These are phyloP conservation scores for Exophiala alcalophila DNA, from an alignment of 2,329 filamentous ascomycete genomes.

Conservation along the genomic window DNA sequence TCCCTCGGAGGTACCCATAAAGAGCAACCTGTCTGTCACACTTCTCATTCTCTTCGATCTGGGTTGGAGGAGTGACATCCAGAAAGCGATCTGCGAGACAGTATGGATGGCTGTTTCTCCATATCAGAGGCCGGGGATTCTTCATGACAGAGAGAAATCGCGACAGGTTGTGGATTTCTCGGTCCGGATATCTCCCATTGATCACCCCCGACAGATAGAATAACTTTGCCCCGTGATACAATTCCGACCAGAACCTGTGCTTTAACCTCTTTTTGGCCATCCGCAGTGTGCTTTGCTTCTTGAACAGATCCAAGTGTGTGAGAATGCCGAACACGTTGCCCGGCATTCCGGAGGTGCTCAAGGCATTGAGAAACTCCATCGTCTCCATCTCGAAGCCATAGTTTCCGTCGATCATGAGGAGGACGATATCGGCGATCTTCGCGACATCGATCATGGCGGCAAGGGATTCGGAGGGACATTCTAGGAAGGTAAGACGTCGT, in stretches of 20 bases:
- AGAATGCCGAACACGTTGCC: conserved; percentile 97
- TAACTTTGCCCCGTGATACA: conserved; percentile 94
- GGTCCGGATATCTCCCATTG: conserved; percentile 93
- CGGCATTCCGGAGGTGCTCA: conserved; percentile 94
- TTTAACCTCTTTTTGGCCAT: conserved; percentile 95
- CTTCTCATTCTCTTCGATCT: conserved; percentile 81
- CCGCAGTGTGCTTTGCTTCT: conserved; percentile 86
- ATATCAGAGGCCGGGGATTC: conserved; percentile 91
- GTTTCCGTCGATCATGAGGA: conserved; percentile 98
- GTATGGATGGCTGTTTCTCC: conserved; percentile 96
- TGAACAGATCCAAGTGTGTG: conserved; percentile 92
- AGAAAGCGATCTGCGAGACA: conserved; percentile 89
- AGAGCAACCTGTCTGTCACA: conserved; percentile 88
- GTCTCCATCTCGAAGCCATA: conserved; percentile 99
- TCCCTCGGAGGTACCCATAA: conserved; percentile 90
- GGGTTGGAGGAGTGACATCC: conserved; percentile 89
- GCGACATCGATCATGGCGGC: conserved; percentile 96
- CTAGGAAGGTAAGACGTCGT: conserved; percentile 88
- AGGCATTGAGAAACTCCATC: conserved; percentile 96
- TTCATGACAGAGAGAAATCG: conserved; percentile 98
- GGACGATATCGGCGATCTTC: conserved; percentile 94
- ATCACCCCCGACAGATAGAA: conserved; percentile 97
- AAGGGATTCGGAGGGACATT: conserved; percentile 90
- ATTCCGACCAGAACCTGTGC: conserved; percentile 91
- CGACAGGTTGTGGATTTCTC: conserved; percentile 92